phyloP scores from a whole-genome alignment of 2,329 filamentous ascomycete species.

The Fusarium devonianum region DNA sequence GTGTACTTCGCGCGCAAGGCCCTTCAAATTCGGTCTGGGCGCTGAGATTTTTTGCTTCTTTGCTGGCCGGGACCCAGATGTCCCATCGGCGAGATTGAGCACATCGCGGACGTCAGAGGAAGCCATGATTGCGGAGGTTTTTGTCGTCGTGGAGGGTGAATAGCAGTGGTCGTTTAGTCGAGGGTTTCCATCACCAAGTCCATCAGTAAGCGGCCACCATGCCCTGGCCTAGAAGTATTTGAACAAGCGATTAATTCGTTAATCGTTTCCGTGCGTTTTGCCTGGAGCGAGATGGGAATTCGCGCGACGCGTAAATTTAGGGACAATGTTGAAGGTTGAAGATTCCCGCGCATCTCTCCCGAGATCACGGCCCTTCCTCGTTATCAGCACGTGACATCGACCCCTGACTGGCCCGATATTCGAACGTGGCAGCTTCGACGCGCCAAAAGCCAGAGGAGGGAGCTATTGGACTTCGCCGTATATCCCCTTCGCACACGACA shows the following conservation, averaged over 20 bases:
- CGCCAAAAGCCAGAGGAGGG: conserved; percentile 29
- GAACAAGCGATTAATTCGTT: neutral
- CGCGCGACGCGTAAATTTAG: conserved; percentile 31
- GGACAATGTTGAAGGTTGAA: conserved; percentile 10
- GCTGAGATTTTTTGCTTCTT: conserved; percentile 78
- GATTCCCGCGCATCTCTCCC: conserved; percentile 12
- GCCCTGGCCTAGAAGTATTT: neutral
- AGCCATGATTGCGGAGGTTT: conserved; percentile 62
- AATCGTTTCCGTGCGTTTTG: conserved; percentile 7
- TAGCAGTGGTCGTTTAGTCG: conserved; percentile 12
- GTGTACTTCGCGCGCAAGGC: conserved; percentile 70
- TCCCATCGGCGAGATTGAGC: conserved; percentile 75
- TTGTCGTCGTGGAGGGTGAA: conserved; percentile 10
- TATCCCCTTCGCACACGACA: conserved; percentile 20
- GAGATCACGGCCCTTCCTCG: neutral
- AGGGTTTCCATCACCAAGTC: conserved; percentile 34
- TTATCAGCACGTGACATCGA: conserved; percentile 47
- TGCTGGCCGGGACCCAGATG: conserved; percentile 60
- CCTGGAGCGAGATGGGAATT: conserved; percentile 8
- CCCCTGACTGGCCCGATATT: conserved; percentile 49
- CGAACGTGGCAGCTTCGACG: conserved; percentile 62
- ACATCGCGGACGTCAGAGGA: conserved; percentile 88
- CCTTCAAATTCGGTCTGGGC: conserved; percentile 67
- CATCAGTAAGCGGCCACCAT: conserved; percentile 17
- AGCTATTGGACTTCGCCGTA: conserved; percentile 20